Evolutionary conservation across 164 flowering plant genomes (phyloP).

Genomic region (Santalum album): DNA sequence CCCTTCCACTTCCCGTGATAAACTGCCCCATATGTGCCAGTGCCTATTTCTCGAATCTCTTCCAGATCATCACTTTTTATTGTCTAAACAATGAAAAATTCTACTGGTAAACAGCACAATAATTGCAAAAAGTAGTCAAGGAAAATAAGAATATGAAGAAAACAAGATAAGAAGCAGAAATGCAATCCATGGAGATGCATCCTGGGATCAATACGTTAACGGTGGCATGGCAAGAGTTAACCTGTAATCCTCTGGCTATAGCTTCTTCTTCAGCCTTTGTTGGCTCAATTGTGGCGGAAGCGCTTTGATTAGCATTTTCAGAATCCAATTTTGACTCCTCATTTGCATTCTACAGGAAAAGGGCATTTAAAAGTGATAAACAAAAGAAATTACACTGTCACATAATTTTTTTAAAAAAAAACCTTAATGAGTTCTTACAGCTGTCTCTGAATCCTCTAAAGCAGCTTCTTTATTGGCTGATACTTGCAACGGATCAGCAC

Average conservation of each 20-base stretch:
- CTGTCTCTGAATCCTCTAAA: conserved; percentile 35
- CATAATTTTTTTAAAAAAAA: too few relatives aligned
- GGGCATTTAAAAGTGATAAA: background rate
- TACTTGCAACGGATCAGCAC: conserved; percentile 10
- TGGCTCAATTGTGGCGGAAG: conserved; percentile 70
- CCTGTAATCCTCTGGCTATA: conserved; percentile 84
- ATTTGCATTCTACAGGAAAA: conserved; percentile 32
- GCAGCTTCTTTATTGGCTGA: conserved; percentile 14
- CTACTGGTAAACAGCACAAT: too few relatives aligned
- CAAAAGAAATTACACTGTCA: too few relatives aligned
- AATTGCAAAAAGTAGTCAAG: background rate
- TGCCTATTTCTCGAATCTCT: conserved; percentile 85
- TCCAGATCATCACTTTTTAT: conserved; percentile 90
- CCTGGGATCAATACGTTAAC: background rate
- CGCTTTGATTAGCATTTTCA: conserved; percentile 39
- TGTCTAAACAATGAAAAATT: conserved; percentile 43
- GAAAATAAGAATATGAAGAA: background rate
- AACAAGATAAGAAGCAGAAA: background rate
- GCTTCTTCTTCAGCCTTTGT: conserved; percentile 98
- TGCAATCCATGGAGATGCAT: background rate
- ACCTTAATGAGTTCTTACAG: conserved; percentile 31
- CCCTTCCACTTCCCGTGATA: conserved; percentile 99
- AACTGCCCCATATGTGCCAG: conserved; percentile 97
- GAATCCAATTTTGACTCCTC: conserved; percentile 49
- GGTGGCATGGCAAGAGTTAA: conserved; percentile 8